Conservation (phyloP, 2,329 filamentous ascomycete genomes). For the Harringtonia aguacate region DNA sequence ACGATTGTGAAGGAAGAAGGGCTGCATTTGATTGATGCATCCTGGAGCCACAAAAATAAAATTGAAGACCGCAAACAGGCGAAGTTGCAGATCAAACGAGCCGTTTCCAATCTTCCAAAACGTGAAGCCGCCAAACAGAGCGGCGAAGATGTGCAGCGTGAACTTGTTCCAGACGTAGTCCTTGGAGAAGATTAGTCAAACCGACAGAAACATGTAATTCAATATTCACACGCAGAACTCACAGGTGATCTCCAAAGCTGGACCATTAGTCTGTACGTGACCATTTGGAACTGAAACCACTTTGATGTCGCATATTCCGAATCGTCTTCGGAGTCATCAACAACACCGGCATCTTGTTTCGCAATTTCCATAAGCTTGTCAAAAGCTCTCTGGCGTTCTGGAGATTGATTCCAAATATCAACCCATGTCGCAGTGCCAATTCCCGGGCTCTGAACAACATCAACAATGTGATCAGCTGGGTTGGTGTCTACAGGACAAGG, state of each 20-base stretch:
- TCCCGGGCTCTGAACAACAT: slow-evolving; percentile 27
- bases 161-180: slow-evolving; percentile 62
- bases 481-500: slow-evolving; percentile 53
- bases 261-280: slow-evolving; percentile 24
- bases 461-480: slow-evolving; percentile 68
- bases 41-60: slow-evolving; percentile 58
- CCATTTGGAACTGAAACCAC: slow-evolving; percentile 45
- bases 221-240: neutral
- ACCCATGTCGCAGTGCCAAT: slow-evolving; percentile 22
- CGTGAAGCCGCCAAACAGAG: slow-evolving; percentile 44
- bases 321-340: slow-evolving; percentile 17
- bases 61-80: slow-evolving; percentile 63
- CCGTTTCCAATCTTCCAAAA: slow-evolving; percentile 49
- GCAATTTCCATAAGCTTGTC: slow-evolving; percentile 37
- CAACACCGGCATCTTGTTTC: neutral
- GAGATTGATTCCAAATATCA: slow-evolving; percentile 24
- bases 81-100: slow-evolving; percentile 57
- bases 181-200: slow-evolving; percentile 16
- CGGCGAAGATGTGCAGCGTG: slow-evolving; percentile 48
- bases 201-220: neutral
- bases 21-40: slow-evolving; percentile 57
- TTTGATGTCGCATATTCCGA: slow-evolving; percentile 65
- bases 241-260: slow-evolving; percentile 8
- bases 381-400: slow-evolving; percentile 46
- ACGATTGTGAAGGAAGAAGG: slow-evolving; percentile 58